Evolutionary conservation across 306 rosid genomes (phyloP), one percentile per base, ranked within the genome.

Genomic region (Potentilla sterilis): DNA sequence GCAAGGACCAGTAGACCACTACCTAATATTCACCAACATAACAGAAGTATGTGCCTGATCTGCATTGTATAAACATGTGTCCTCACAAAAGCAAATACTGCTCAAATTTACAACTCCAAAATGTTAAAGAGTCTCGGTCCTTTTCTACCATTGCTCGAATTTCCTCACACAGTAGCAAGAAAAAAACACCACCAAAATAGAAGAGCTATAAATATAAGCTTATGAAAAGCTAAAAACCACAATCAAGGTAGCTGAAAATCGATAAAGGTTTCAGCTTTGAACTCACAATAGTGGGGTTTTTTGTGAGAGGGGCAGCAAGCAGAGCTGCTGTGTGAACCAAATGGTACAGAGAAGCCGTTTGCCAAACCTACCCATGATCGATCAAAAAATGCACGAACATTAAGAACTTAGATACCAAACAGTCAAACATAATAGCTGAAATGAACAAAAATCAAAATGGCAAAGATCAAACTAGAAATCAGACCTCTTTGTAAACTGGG

Each of bases 281-380:
- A 85, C 97, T 85, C 75, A 96, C 99, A 83, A 88, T 55, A 78
- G 81, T 83, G 78, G 99, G 99, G 77, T 80, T 35, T 74, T 89
- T 90, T 7, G 91, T 85, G n/a, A 83, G 51, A 38, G 99, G 99
- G 70, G 97, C 90, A 44, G 91, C 87, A 70, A 95, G 78, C 78
- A 96, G 84, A 76, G 99, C 98, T 0, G 92, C 93, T 0, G 99
- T 90, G 77, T 95, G 99, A 77, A 91, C 92, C 91, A 95, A 87
- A 82, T 92, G 99, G 84, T 95, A 95, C 51, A 92, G 91, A 52
- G 97, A 86, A 2, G 99, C 99, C 1, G 99, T 92, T 2, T 96
- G 88, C 99, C 99, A 96, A 73, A 92, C 97, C 99, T 95, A 21
- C 10, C 28, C 59, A 61, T 48, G 13, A 44, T 80, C 15, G 32